Base-by-base conservation (phyloP, 768 basidiomycete species). In the Lactarius hatsudake region DNA sequence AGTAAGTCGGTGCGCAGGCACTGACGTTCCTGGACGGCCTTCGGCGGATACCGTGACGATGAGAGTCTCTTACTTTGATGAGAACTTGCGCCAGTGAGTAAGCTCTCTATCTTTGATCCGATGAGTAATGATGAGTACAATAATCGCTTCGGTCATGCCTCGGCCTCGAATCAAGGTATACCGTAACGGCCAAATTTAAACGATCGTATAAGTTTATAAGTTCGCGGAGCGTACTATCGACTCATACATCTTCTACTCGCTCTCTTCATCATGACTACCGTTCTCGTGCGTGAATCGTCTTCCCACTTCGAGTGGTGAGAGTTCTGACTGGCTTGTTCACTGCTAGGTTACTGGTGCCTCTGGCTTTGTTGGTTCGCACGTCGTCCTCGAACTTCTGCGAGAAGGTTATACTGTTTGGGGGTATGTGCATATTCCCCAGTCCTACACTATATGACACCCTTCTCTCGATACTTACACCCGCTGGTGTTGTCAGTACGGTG, bases 341-440 rank as follows among this genome's bases (percentile, higher is more conserved):
- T 15, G 34, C 34, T 36, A 82, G 79, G 78, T 82, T 18, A 82
- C 81, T 32, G 82, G 82, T 32, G 79, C 77, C 17, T 79, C 81
- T 28, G 81, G 82, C 23, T 83, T 73, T 58, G 26, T 73, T 38
- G 74, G 74, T 7, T 64, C 71, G 1, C 70, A 73, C 53, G 66
- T 76, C 28, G 64, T 72, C 17, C 34, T 65, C 36, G 74, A 80
- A 53, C 76, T 84, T 5, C 71, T 84, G n/a, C 71, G 79, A n/a
- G 73, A 74, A 26, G 85, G 86, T 1, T 83, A 82, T 69, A 77
- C 74, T 9, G 85, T 87, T 48, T 76, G 81, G 69, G 86, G 81
- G 80, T 76, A 56, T 18, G 71, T 40, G 23, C 20, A 34, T 34
- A 2, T 12, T 8, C 7, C 42, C 18, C 15, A n/a, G 20, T 13